These are phyloP conservation scores for Neckera pumila DNA, from an alignment of 225 moss, liverwort and hornwort genomes.

Conservation along the genomic window DNA sequence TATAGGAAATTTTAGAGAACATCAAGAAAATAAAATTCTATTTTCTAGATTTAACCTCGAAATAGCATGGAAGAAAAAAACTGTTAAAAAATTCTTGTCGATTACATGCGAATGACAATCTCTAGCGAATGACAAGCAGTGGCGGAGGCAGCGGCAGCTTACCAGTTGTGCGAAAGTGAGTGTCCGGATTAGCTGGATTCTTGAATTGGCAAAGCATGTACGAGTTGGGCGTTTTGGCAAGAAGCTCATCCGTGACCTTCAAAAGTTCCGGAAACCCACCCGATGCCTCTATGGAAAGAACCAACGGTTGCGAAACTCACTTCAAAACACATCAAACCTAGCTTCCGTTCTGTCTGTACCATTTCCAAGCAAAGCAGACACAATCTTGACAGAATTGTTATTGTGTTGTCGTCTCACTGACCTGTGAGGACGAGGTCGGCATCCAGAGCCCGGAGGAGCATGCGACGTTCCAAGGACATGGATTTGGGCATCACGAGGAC, in stretches of 20 bases:
- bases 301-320: neutral
- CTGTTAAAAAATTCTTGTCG: neutral
- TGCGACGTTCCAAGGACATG: slow-evolving; percentile 74
- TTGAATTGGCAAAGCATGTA: slow-evolving; percentile 60
- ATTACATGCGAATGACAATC: neutral
- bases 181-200: slow-evolving; percentile 49
- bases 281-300: slow-evolving; percentile 20
- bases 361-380: neutral
- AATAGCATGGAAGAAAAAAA: neutral
- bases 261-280: slow-evolving; percentile 31
- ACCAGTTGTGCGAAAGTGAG: slow-evolving; percentile 71
- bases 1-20: neutral
- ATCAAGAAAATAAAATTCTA: neutral
- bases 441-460: slow-evolving; percentile 62
- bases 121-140: neutral
- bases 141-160: neutral
- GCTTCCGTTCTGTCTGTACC: neutral
- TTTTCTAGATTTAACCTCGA: neutral
- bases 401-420: neutral
- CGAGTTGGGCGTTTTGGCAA: slow-evolving; percentile 59
- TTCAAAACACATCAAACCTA: neutral
- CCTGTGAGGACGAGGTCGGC: slow-evolving; percentile 58
- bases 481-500: slow-evolving; percentile 57
- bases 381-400: neutral
- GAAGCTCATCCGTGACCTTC: slow-evolving; percentile 39